phyloP scores from a whole-genome alignment of 2,329 filamentous ascomycete species.

The Arthroderma sp. region DNA sequence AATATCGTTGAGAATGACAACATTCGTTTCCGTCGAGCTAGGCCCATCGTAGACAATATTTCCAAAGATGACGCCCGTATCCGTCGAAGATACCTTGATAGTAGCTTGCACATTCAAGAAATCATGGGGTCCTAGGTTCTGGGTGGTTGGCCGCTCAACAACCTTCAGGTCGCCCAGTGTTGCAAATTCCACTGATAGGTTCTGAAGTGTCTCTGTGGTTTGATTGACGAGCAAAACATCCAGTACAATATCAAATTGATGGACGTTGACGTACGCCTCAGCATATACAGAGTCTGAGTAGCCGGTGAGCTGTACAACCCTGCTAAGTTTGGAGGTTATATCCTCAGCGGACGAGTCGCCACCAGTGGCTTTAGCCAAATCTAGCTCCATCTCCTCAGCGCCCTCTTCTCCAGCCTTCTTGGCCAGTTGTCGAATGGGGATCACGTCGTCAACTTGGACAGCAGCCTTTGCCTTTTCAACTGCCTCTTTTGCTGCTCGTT shows the following conservation, averaged over 20 bases:
- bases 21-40: conserved; percentile 82
- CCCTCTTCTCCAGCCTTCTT: conserved; percentile 80
- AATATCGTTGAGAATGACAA: conserved; percentile 94
- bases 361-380: conserved; percentile 86
- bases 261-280: conserved; percentile 97
- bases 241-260: conserved; percentile 96
- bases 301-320: conserved; percentile 91
- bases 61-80: conserved; percentile 96
- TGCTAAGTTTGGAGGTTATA: conserved; percentile 81
- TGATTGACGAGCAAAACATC: conserved; percentile 96
- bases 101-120: conserved; percentile 98
- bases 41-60: conserved; percentile 96
- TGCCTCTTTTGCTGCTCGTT: conserved; percentile 87
- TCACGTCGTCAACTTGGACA: conserved; percentile 88
- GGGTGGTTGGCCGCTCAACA: conserved; percentile 87
- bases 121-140: conserved; percentile 88
- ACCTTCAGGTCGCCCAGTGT: conserved; percentile 96
- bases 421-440: conserved; percentile 80
- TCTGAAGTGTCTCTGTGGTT: conserved; percentile 90
- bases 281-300: conserved; percentile 98
- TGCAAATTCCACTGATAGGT: conserved; percentile 95
- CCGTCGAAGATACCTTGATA: conserved; percentile 95
- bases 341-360: conserved; percentile 77
- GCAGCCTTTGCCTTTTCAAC: conserved; percentile 86
- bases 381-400: conserved; percentile 71